A percentile compares a stretch with the other conserved stretches of the same genome.
Evolutionary conservation across 805 yeast genomes (phyloP).

Genomic region (Yarrowia hollandica): DNA sequence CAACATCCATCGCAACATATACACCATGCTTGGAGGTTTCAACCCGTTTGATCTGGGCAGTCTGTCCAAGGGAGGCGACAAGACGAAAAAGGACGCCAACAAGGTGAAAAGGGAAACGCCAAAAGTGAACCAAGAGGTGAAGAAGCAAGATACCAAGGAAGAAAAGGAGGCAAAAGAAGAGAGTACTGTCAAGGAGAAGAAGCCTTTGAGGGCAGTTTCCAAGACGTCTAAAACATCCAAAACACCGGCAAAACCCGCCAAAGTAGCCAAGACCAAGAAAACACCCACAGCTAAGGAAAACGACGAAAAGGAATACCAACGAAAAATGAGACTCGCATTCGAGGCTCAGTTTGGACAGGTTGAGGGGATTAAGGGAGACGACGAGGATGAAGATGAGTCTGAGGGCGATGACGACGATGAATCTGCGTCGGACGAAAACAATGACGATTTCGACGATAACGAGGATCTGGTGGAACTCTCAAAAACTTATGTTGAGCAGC

Average conservation of each 20-base stretch:
- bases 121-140: too few relatives aligned
- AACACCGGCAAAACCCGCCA: not conserved
- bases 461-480: slow-evolving; percentile 31
- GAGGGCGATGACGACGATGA: not conserved
- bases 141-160: not conserved
- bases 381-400: slow-evolving; percentile 17
- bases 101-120: not conserved
- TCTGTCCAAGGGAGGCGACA: not conserved
- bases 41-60: slow-evolving; percentile 26
- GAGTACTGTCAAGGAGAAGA: too few relatives aligned
- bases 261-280: too few relatives aligned
- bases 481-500: slow-evolving; percentile 32
- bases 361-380: slow-evolving; percentile 11
- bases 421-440: slow-evolving; percentile 28
- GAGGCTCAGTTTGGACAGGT: slow-evolving; percentile 41
- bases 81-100: not conserved
- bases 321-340: slow-evolving; percentile 37
- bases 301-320: slow-evolving; percentile 33
- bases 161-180: too few relatives aligned
- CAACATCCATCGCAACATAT: not conserved
- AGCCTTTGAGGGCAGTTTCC: too few relatives aligned
- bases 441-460: slow-evolving; percentile 35
- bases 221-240: not conserved
- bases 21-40: slow-evolving; percentile 26
- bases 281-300: not conserved